Evolutionary conservation across 2,329 filamentous ascomycete genomes (phyloP).

Genomic region (Aspergillus sp.): DNA sequence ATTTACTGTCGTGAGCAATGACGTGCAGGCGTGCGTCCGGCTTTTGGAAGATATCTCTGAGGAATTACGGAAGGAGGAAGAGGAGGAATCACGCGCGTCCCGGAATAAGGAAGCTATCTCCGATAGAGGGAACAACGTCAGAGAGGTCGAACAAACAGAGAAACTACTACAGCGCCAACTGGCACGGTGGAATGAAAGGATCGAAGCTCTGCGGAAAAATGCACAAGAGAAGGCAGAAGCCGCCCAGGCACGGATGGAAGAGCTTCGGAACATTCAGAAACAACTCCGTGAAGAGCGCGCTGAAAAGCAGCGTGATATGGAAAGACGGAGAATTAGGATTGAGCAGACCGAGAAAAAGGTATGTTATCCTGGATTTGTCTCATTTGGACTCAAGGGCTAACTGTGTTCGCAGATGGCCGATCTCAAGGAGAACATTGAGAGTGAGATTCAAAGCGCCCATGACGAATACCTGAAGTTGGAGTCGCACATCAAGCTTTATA

Average conservation of each 20-base stretch:
- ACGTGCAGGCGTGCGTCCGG: conserved; percentile 85
- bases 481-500: conserved; percentile 93
- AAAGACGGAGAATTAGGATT: conserved; percentile 85
- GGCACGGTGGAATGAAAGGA: conserved; percentile 80
- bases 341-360: conserved; percentile 99
- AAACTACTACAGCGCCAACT: conserved; percentile 79
- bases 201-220: conserved; percentile 75
- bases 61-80: conserved; percentile 88
- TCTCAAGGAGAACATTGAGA: conserved; percentile 95
- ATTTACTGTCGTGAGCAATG: conserved; percentile 76
- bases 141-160: conserved; percentile 88
- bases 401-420: conserved; percentile 74
- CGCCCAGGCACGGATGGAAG: conserved; percentile 86
- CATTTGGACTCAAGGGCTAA: conserved; percentile 13
- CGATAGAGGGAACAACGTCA: conserved; percentile 82
- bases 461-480: conserved; percentile 98
- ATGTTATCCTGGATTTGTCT: conserved; percentile 24
- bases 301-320: conserved; percentile 88
- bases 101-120: conserved; percentile 83
- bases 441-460: conserved; percentile 82
- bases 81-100: conserved; percentile 75
- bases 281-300: conserved; percentile 78
- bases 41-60: conserved; percentile 80
- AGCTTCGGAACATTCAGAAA: conserved; percentile 74
- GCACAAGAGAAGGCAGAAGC: conserved; percentile 76